Evolutionary conservation across 345 rosid genomes (phyloP), one percentile per base, ranked within the genome.

Genomic region (Gossypium raimondii): DNA sequence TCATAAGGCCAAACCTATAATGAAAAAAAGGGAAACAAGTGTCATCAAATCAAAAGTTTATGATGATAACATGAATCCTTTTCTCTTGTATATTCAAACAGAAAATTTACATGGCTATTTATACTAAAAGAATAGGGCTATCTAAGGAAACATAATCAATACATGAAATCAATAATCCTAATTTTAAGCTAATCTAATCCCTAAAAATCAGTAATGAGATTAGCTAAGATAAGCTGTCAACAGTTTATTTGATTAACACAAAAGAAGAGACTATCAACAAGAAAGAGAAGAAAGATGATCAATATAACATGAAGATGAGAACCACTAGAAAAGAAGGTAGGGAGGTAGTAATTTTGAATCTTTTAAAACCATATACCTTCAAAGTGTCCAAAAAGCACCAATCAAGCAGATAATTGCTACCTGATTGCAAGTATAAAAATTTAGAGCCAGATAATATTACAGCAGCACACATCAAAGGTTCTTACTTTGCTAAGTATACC

Each of bases 1-100:
- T 94, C 98, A 7, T 87, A 94, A 59, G 98, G 98, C 98, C 98
- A 94, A 70, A 91, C 95, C 98, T 93, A 80, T 18, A 47, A 48
- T 2, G 24, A 11, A 20, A 43, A 12, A 2, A 67, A 22, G 8
- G 2, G 3, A 50, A 68, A 50, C 7, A 58, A 11, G 7, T 25
- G 0, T 68, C n/a, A 25, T 9, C 58, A 68, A 68, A 68, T 50
- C 13, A 68, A 47, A 68, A 14, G 14, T 25, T 50, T 4, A 34
- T 34, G 38, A 34, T 34, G 38, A 34, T 4, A 34, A 4, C 38
- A 34, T 34, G 38, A 34, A 34, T 34, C 38, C 38, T 34, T 4
- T 34, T 34, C 38, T 34, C 38, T 34, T 34, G 38, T 34, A 34
- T 34, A 34, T 34, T 34, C 38, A 34, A 34, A 34, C 38, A 34